A percentile compares a stretch with the other conserved stretches of the same genome.
These are phyloP conservation scores for Dryadomyces quercivorus DNA, from an alignment of 2,329 filamentous ascomycete species.

Conservation along the genomic window DNA sequence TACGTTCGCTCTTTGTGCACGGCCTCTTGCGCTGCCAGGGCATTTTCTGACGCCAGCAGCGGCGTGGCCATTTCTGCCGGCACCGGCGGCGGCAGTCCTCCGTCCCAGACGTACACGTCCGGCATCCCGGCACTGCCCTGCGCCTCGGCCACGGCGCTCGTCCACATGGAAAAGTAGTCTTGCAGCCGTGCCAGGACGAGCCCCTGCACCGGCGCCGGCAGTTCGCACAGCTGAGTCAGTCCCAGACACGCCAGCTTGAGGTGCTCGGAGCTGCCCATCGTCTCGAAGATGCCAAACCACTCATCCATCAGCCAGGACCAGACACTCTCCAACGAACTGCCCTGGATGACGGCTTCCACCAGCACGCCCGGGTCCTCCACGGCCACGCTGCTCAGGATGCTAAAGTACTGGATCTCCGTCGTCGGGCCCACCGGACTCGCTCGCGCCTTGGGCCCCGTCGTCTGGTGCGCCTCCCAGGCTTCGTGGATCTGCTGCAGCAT, in stretches of 20 bases:
- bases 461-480: conserved; percentile 63
- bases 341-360: conserved; percentile 39
- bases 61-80: conserved; percentile 30
- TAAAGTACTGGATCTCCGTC: conserved; percentile 75
- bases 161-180: conserved; percentile 66
- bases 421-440: conserved; percentile 57
- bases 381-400: conserved; percentile 66
- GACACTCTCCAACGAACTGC: conserved; percentile 28
- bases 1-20: conserved; percentile 55
- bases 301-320: conserved; percentile 49
- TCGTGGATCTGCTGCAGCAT: conserved; percentile 56
- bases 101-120: conserved; percentile 39
- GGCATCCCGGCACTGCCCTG: conserved; percentile 39
- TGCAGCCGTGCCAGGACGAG: conserved; percentile 53
- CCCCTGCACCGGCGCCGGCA: conserved; percentile 42
- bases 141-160: conserved; percentile 53
- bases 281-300: conserved; percentile 59
- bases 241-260: conserved; percentile 64
- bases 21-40: conserved; percentile 47
- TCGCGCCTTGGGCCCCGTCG: conserved; percentile 61
- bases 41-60: conserved; percentile 39
- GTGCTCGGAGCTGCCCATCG: conserved; percentile 50
- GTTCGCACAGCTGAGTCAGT: conserved; percentile 58
- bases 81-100: conserved; percentile 27
- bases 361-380: conserved; percentile 62